phyloP scores from a whole-genome alignment of 768 basidiomycete genomes.

The Suillus subaureus region DNA sequence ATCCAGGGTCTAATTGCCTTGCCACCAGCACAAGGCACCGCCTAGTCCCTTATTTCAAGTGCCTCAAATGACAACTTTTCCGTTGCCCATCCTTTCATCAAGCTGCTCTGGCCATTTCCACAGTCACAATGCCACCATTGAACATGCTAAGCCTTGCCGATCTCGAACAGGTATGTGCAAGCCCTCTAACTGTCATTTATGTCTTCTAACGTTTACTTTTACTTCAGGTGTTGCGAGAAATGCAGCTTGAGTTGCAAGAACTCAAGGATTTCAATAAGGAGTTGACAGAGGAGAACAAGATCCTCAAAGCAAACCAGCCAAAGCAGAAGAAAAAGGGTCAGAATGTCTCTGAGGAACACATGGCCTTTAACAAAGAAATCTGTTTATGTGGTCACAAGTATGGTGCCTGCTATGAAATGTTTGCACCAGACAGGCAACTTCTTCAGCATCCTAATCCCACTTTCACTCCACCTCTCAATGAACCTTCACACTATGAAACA shows the following conservation, averaged over 20 bases:
- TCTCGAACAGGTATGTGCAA: neutral
- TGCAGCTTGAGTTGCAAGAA: neutral
- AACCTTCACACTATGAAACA: neutral
- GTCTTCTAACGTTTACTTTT: neutral
- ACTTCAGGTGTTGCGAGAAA: neutral
- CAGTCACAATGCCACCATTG: neutral
- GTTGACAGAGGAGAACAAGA: constrained; percentile 9
- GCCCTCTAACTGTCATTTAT: neutral
- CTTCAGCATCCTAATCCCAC: neutral
- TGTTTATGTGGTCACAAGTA: neutral
- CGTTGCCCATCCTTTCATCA: neutral
- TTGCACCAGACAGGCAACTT: neutral
- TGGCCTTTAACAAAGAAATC: constrained; percentile 3
- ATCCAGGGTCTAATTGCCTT: neutral
- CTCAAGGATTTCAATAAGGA: constrained; percentile 4
- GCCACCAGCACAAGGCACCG: neutral
- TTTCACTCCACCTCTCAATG: neutral
- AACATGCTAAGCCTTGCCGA: neutral
- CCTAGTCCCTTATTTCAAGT: neutral
- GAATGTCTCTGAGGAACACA: neutral
- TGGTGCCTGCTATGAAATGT: constrained; percentile 1
- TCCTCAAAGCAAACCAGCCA: constrained; percentile 6
- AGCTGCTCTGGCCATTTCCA: neutral
- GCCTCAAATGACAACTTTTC: neutral
- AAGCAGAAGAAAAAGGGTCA: constrained; percentile 5